Evolutionary conservation across 805 yeast genomes (phyloP), one percentile per base, ranked within the genome.

Genomic region (Nakazawaea holstii): DNA sequence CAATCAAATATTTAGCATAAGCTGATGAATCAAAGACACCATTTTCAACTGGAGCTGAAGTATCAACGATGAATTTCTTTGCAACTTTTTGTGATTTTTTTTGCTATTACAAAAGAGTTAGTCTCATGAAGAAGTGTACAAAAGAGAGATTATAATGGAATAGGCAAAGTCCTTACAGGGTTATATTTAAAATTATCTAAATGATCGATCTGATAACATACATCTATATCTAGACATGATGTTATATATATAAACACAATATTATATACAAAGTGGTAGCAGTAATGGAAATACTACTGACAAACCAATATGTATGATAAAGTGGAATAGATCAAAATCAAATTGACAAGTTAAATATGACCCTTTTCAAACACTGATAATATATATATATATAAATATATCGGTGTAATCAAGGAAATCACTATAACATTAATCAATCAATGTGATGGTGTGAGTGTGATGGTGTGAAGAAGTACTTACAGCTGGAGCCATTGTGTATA

Each of bases 1-100:
- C 98, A 73, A 86, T 82, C 76, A 94, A 85, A 92, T 84, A 94
- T 82, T 94, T 92, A 68, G 88, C 95, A 84, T 92, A 90, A 66
- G 95, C 84, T 70, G 94, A 86, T 73, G 95, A 94, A 85, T 94
- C 98, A 68, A 90, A 88, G 70, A 92, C 95, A 80, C 91, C 95
- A 76, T 87, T 88, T 73, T 88, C 95, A 70, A 90, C 90, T 78
- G 97, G 96, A 72, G 95, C 95, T 56, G 97, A 82, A 69, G 86
- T 88, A 80, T 92, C 98, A 70, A 94, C 92, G 67, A 87, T 86
- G 80, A 86, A 89, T 78, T 87, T 87, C 81, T 84, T 87, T 69
- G 87, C 81, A 70, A 79, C 80, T 71, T 81, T 74, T 59, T 74
- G 64, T 72, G 84, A 76, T 77, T 82, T 83, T 81, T 82, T 79